Base-by-base conservation (phyloP, 305 asterid genomes). In the Fraxinus latifolia region DNA sequence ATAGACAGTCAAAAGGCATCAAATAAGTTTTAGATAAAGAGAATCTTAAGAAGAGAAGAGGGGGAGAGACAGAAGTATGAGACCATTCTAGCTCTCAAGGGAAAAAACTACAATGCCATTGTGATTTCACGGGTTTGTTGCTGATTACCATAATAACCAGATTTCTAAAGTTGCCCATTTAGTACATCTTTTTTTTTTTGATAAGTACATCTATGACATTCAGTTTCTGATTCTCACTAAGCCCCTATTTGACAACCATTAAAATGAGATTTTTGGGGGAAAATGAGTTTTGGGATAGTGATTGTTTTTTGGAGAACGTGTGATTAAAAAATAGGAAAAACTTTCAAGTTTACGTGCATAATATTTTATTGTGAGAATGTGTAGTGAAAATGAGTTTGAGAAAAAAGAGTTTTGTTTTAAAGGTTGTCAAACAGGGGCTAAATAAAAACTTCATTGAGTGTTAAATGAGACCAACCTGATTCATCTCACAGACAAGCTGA, bases 401-500 rank as follows among this genome's bases (percentile, higher is more conserved):
- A 53, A n/a, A 53, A 53, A 53, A n/a, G 8, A 53, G 62, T 53
- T n/a, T n/a, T n/a, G 62, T n/a, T 53, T 5, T 53, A 19, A 15
- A n/a, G 62, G 62, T 53, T 53, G 62, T 53, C 62, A 53, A 53
- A 53, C 23, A 50, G 8, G 62, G 62, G 62, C 62, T 53, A 60
- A 36, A 77, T 32, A 68, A 81, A 76, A 78, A 82, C 47, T 44
- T 71, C 67, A 67, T 21, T 58, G 65, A 33, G 33, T 82, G 67
- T 80, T 42, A 79, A 80, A 70, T 33, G 82, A 79, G 74, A 77
- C 91, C 39, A 85, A 96, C 99, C 99, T 96, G 99, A 86, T 90
- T 96, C 98, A 96, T 96, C 92, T 96, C 98, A 79, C 91, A 86
- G 79, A 96, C 97, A 83, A 96, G 98, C 89, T 94, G 98, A 88